Evolutionary conservation across 2,329 filamentous ascomycete genomes (phyloP), one percentile per base, ranked within the genome.

Genomic region (Penicillium vulpinum): DNA sequence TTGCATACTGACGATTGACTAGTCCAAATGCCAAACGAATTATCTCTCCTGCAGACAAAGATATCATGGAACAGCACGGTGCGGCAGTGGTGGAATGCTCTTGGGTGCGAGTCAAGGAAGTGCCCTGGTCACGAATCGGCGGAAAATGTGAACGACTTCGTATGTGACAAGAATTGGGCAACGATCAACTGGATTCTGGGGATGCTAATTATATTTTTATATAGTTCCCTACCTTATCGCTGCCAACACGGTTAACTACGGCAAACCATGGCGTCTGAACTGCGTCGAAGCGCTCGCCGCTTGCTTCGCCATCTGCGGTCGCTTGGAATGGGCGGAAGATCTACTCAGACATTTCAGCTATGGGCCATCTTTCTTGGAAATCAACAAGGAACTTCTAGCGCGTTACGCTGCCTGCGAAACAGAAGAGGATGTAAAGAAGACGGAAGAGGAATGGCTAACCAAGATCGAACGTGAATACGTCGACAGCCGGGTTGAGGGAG

Each of bases 61-160:
- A 89, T 48, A 78, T 96, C 16, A 83, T 97, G 67, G 91, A 95
- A 67, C 88, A 92, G 74, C 90, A 90, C 71, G 94, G 94, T 62
- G 93, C 92, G 21, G 94, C 94, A 3, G 94, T 99, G 3, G 94
- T 99, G 18, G 94, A 99, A 78, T 96, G 92, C 71, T 96, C 91
- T 24, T 99, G 94, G 94, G 95, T 95, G 4, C 83, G 94, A 58
- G 91, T 95, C 8, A 83, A 89, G 46, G 94, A 99, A 75, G 87
- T 99, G 5, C 92, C 93, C 51, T 99, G 93, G 86, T 83, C 81
- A 57, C 89, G 89, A 64, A 96, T 99, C 57, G 94, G 94, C 28
- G 94, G 94, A 24, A 94, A 92, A 75, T 96, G 92, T 75, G 92
- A 96, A 79, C 82, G 94, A 52, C 75, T 97, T 62, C 79, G 78